Evolutionary conservation across 441 rosid genomes (phyloP), one percentile per base, ranked within the genome.

Genomic region (Euphorbia schlechtendalii): DNA sequence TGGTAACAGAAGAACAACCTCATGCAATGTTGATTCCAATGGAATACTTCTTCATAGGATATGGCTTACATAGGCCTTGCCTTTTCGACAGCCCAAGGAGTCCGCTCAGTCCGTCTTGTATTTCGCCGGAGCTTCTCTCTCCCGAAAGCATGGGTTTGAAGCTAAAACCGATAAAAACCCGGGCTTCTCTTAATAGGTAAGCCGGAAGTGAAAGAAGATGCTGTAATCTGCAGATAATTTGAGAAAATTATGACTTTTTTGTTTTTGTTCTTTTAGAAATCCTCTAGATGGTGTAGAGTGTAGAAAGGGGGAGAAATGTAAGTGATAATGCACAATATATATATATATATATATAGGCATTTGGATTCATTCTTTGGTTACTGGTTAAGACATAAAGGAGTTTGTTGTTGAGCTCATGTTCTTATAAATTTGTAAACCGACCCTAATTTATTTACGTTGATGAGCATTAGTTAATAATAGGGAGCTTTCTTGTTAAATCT

Each of bases 131-230:
- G 80, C 96, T 92, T 68, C 96, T 92, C 22, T 92, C 98, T 10
- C 96, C 96, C 4, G 98, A 92, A 80, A 89, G 91, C 88, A 87
- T 92, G 98, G 98, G 98, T 3, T 75, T 92, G 74, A 89, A 92
- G 82, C 78, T 92, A n/a, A 89, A 92, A 70, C 98, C 98, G 6
- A 92, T 92, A 18, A 89, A 83, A 76, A 92, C 98, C 27, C 83
- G 91, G 4, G 71, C 78, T 63, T 54, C 85, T 4, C 74, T 69
- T 8, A 77, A 72, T 66, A 78, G 59, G 43, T 80, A 32, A 46
- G 43, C 6, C n/a, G 51, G 55, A 36, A 22, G 48, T 18, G 38
- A 6, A 46, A 32, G 34, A 32, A 6, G 34, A 32, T 32, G 34
- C 34, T 6, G 6, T 45, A 40, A 64, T 66, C 18, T 14, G 28